Conservation (phyloP, 257 asterid genomes). For the Rehmannia glutinosa region DNA sequence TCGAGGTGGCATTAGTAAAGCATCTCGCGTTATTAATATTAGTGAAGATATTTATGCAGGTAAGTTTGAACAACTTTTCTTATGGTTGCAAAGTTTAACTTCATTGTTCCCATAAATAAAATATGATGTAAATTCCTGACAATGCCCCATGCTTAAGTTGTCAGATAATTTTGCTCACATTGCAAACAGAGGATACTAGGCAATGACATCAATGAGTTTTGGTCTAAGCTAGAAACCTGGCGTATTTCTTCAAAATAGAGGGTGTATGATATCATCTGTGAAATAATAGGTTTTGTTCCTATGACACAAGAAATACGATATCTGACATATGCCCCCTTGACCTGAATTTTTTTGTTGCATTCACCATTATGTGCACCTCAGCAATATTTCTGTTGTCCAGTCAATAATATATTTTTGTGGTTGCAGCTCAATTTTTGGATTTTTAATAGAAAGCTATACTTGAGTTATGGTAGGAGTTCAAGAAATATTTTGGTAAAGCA, state of each 20-base stretch:
- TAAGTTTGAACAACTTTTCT: conserved; percentile 23
- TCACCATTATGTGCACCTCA: not conserved
- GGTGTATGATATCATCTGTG: not conserved
- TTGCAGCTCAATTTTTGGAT: not conserved
- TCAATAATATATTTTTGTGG: not conserved
- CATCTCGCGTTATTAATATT: conserved; percentile 93
- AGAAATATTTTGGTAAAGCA: not conserved
- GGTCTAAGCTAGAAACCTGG: not conserved
- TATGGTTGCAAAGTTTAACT: not conserved
- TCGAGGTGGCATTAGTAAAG: conserved; percentile 98
- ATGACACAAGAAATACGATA: not conserved
- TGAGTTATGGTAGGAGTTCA: not conserved
- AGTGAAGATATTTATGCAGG: conserved; percentile 98
- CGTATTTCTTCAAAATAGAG: not conserved
- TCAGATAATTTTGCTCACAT: not conserved
- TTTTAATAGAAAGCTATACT: not conserved
- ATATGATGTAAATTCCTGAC: not conserved
- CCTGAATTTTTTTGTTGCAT: not conserved
- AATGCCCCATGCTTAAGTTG: not conserved
- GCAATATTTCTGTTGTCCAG: not conserved
- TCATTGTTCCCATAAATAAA: not conserved
- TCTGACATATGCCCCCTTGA: not conserved
- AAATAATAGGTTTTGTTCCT: not conserved
- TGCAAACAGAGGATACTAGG: not conserved
- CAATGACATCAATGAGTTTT: not conserved